Conservation (phyloP, 2,329 filamentous ascomycete genomes). For the Pseudocercospora ulei region DNA sequence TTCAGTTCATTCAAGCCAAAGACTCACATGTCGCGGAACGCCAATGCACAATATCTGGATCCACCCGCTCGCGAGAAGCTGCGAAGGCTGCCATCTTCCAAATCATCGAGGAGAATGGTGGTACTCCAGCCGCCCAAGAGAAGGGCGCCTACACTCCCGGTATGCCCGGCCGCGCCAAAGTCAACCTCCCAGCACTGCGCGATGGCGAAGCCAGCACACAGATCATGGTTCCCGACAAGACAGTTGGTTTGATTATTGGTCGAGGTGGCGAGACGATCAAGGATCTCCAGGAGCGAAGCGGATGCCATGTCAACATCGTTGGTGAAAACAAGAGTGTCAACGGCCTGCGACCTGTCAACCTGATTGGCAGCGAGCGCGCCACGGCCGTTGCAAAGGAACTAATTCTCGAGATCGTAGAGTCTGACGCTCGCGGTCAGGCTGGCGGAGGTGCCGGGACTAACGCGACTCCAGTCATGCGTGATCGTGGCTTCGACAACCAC, state of each 20-base stretch:
- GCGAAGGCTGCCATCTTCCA: slow-evolving; percentile 75
- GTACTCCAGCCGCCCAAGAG: slow-evolving; percentile 37
- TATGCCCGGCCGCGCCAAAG: slow-evolving; percentile 33
- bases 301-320: slow-evolving; percentile 93
- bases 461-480: slow-evolving; percentile 19
- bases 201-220: slow-evolving; percentile 79
- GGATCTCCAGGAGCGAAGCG: slow-evolving; percentile 80
- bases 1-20: slow-evolving; percentile 74
- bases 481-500: slow-evolving; percentile 28
- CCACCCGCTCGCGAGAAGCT: slow-evolving; percentile 58
- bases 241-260: slow-evolving; percentile 87
- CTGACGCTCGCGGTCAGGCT: slow-evolving; percentile 52
- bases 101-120: slow-evolving; percentile 78
- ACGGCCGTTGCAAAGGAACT: slow-evolving; percentile 71
- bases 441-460: slow-evolving; percentile 34
- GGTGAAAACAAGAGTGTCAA: slow-evolving; percentile 89
- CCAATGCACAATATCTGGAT: slow-evolving; percentile 77
- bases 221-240: slow-evolving; percentile 90
- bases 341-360: slow-evolving; percentile 76
- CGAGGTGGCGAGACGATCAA: slow-evolving; percentile 86
- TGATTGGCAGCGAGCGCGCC: slow-evolving; percentile 68
- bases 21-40: slow-evolving; percentile 62
- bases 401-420: slow-evolving; percentile 90
- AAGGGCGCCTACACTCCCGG: slow-evolving; percentile 33
- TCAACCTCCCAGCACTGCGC: slow-evolving; percentile 47